Percentiles rank a stretch among this genome's conserved stretches.
Conservation (phyloP, 164 flowering plant genomes). For the Nymphaea thermarum region DNA sequence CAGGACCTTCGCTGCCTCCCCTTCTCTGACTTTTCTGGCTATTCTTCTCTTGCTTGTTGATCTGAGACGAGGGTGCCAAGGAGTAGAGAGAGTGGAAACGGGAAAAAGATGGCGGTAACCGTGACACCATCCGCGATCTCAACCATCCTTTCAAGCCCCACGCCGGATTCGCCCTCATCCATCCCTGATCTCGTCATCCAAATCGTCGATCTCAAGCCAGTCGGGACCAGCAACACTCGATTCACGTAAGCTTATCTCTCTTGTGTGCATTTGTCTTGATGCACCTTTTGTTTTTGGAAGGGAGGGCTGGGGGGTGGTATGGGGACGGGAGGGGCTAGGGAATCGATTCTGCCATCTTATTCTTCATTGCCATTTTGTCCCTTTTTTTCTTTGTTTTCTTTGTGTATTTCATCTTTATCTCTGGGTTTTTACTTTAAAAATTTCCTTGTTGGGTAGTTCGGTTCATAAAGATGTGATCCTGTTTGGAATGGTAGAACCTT, state of each 20-base stretch:
- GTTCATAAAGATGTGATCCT: background rate
- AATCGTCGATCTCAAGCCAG: constrained; percentile 61
- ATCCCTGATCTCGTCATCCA: constrained; percentile 62
- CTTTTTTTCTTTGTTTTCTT: no score
- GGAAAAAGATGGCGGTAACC: constrained; percentile 27
- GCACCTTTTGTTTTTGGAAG: background rate
- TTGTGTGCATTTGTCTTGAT: background rate
- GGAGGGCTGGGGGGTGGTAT: no score
- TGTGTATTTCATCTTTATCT: no score
- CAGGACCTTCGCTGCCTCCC: background rate
- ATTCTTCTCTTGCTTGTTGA: background rate
- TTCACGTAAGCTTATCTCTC: constrained; percentile 33
- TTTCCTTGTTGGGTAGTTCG: background rate
- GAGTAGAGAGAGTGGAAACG: constrained; percentile 3
- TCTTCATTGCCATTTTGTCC: background rate
- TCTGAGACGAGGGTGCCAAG: background rate
- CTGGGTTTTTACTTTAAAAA: background rate
- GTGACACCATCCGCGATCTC: constrained; percentile 62
- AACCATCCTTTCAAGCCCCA: constrained; percentile 48
- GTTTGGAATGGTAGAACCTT: background rate
- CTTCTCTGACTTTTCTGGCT: background rate
- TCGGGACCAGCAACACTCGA: constrained; percentile 38
- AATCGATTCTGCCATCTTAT: no score
- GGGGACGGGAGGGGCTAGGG: no score
- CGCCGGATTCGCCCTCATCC: constrained; percentile 48